These are phyloP conservation scores for Nannochloris sp. DNA, from an alignment of 139 green algal species.

Conservation along the genomic window DNA sequence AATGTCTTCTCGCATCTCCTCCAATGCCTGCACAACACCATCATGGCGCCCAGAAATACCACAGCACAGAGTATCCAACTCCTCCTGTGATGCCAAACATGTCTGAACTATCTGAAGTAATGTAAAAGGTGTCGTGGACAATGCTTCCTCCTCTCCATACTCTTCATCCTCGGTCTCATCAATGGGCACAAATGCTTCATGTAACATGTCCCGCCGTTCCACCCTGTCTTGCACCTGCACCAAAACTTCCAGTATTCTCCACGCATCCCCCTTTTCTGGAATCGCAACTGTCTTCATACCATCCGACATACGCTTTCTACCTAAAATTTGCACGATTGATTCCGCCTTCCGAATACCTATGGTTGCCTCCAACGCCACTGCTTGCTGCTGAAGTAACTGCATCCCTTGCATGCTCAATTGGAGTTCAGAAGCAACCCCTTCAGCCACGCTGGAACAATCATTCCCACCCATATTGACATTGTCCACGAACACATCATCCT, in stretches of 20 bases:
- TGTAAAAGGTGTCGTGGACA: constrained; percentile 28
- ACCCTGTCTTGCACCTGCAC: constrained; percentile 14
- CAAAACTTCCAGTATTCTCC: constrained; percentile 36
- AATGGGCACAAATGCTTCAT: constrained; percentile 32
- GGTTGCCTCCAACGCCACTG: constrained; percentile 23
- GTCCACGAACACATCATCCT: too few relatives aligned
- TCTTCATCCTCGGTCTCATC: neutral
- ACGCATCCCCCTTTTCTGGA: constrained; percentile 3
- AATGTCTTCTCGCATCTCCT: constrained; percentile 6
- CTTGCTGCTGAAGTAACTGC: constrained; percentile 30
- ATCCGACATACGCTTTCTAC: constrained; percentile 14
- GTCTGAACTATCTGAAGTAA: constrained; percentile 28
- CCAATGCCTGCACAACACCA: neutral
- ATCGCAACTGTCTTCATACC: neutral
- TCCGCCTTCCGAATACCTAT: constrained; percentile 15
- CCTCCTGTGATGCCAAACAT: neutral
- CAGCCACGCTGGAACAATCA: neutral
- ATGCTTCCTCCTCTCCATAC: constrained; percentile 18
- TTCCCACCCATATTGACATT: too few relatives aligned
- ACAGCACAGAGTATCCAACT: neutral
- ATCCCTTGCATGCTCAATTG: constrained; percentile 13
- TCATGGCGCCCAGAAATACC: neutral
- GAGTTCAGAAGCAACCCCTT: neutral
- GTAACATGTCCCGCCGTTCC: constrained; percentile 24
- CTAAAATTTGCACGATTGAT: constrained; percentile 17